Evolutionary conservation across 345 rosid genomes (phyloP).

Genomic region (Punica granatum): DNA sequence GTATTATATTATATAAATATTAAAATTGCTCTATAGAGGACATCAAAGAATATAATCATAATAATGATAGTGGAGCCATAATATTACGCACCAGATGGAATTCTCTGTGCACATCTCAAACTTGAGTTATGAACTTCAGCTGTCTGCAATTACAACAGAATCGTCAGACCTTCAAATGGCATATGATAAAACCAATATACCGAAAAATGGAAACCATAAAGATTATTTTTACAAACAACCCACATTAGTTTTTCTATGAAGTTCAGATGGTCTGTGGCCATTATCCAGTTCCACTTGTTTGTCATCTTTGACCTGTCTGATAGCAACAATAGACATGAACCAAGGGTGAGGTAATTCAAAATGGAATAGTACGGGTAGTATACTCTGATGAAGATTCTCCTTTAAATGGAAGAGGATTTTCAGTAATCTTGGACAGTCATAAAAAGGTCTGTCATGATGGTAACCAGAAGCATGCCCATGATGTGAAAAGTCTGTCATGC

Average conservation of each 20-base stretch:
- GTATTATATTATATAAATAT: not conserved
- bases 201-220: not conserved
- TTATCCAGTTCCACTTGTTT: constrained; percentile 4
- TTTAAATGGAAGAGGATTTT: not conserved
- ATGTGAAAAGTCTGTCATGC: not conserved
- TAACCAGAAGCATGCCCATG: not conserved
- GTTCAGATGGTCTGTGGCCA: constrained; percentile 3
- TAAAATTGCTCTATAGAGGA: not conserved
- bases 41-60: not conserved
- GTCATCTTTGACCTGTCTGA: constrained; percentile 14
- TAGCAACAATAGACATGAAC: not conserved
- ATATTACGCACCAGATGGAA: not conserved
- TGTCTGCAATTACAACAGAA: constrained; percentile 6
- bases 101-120: not conserved
- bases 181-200: not conserved
- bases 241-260: constrained; percentile 1
- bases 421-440: not conserved
- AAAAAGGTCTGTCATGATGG: not conserved
- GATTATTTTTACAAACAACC: not conserved
- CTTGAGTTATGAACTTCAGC: constrained; percentile 8
- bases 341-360: not conserved
- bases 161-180: not conserved
- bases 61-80: not conserved
- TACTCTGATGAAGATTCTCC: not conserved
- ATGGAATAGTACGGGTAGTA: not conserved